phyloP scores from a whole-genome alignment of 306 rosid genomes.

The Cyclanthera cordifolia region DNA sequence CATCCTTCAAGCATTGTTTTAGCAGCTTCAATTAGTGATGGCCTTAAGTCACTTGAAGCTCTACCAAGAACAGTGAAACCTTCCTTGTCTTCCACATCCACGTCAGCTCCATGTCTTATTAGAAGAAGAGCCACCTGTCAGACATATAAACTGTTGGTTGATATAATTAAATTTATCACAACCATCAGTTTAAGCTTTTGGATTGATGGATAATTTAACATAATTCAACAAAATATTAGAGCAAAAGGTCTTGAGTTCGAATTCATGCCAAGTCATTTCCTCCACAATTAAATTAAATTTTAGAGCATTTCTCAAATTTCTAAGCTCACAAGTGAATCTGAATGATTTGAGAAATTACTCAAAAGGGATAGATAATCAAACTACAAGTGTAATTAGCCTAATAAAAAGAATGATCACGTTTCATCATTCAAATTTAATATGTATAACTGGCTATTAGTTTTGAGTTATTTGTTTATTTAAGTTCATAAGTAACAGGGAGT shows the following conservation, averaged over 20 bases:
- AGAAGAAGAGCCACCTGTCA: slow-evolving; percentile 67
- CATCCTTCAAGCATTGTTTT: slow-evolving; percentile 71
- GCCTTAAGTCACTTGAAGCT: slow-evolving; percentile 49
- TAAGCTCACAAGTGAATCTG: too few relatives aligned
- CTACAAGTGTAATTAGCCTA: not conserved
- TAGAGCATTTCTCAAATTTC: too few relatives aligned
- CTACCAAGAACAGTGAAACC: slow-evolving; percentile 93
- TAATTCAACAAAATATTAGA: too few relatives aligned
- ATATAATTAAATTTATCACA: too few relatives aligned
- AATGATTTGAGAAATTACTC: not conserved
- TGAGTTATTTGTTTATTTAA: not conserved
- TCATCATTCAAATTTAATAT: not conserved
- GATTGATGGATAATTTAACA: too few relatives aligned
- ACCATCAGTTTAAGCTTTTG: too few relatives aligned
- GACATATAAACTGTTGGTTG: slow-evolving; percentile 2
- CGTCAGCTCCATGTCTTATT: slow-evolving; percentile 86
- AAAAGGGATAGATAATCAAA: not conserved
- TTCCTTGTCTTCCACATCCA: slow-evolving; percentile 81
- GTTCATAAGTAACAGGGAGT: not conserved
- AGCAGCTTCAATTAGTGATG: slow-evolving; percentile 62
- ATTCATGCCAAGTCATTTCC: too few relatives aligned
- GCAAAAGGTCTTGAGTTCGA: too few relatives aligned
- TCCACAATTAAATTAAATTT: too few relatives aligned
- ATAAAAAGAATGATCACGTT: not conserved
- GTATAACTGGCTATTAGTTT: not conserved